Conservation (phyloP, 176 grass and related monocot genomes). For the Eleusine coracana region DNA sequence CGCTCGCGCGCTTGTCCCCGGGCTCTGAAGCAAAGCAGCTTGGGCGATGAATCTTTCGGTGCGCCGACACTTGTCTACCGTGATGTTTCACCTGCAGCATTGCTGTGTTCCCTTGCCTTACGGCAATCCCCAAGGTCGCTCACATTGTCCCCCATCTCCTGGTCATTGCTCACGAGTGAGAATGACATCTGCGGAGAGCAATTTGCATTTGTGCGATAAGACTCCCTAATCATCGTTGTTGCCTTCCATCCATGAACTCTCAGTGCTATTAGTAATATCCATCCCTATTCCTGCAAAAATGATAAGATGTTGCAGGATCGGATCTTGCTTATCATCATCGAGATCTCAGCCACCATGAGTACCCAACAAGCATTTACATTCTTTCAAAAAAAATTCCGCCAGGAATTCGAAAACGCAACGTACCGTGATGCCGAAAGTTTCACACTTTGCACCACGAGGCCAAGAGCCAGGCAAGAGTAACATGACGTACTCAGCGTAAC, state of each 20-base stretch:
- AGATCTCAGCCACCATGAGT: slow-evolving; percentile 13
- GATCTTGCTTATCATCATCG: background rate
- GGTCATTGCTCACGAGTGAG: too few relatives aligned
- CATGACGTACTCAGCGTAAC: too few relatives aligned
- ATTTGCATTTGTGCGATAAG: too few relatives aligned
- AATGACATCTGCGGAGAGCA: too few relatives aligned
- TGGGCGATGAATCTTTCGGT: background rate
- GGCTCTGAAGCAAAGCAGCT: background rate
- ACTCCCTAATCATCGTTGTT: too few relatives aligned
- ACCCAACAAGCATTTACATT: background rate
- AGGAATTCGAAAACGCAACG: background rate
- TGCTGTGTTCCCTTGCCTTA: background rate
- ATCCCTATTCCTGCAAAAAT: too few relatives aligned
- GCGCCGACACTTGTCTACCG: background rate
- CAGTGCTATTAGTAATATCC: too few relatives aligned
- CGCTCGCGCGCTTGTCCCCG: background rate
- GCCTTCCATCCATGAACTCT: too few relatives aligned
- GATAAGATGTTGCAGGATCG: too few relatives aligned
- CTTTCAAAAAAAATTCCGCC: background rate
- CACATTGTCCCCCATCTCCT: too few relatives aligned
- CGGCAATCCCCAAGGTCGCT: background rate
- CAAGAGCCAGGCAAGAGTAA: background rate
- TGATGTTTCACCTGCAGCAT: background rate
- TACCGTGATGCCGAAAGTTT: background rate
- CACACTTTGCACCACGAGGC: background rate